These are phyloP conservation scores for Dendrocalamus latiflorus DNA, from an alignment of 202 grass and related monocot genomes.

Conservation along the genomic window DNA sequence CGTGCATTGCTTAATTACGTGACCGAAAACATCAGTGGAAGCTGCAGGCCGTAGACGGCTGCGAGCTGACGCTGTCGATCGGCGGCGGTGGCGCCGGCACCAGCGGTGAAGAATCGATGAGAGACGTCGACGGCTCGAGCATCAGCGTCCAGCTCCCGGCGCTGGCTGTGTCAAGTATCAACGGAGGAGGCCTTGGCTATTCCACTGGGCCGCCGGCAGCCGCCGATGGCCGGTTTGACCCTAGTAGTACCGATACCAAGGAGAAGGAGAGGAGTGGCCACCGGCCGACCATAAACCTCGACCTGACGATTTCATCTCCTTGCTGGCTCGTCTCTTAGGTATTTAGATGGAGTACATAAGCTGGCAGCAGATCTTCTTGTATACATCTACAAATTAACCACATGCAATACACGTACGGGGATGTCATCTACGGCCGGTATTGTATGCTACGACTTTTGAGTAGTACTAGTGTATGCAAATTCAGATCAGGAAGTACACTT, in stretches of 20 bases:
- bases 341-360: no score
- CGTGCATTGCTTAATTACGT: background rate
- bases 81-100: background rate
- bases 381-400: background rate
- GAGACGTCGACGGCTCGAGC: no score
- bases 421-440: no score
- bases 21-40: background rate
- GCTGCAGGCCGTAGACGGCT: background rate
- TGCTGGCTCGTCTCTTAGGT: constrained; percentile 29
- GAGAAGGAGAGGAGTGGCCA: background rate
- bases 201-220: background rate
- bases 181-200: background rate
- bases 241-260: background rate
- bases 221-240: background rate
- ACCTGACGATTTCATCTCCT: constrained; percentile 56
- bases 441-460: no score
- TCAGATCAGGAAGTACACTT: no score
- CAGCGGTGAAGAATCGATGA: constrained; percentile 4
- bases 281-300: constrained; percentile 40
- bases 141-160: constrained; percentile 24
- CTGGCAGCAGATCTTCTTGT: background rate
- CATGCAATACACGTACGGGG: no score
- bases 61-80: constrained; percentile 46
- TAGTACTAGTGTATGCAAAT: background rate
- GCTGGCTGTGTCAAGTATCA: background rate